phyloP scores from a whole-genome alignment of 1,139 yeast genomes.

The Zygosaccharomyces sapae region DNA sequence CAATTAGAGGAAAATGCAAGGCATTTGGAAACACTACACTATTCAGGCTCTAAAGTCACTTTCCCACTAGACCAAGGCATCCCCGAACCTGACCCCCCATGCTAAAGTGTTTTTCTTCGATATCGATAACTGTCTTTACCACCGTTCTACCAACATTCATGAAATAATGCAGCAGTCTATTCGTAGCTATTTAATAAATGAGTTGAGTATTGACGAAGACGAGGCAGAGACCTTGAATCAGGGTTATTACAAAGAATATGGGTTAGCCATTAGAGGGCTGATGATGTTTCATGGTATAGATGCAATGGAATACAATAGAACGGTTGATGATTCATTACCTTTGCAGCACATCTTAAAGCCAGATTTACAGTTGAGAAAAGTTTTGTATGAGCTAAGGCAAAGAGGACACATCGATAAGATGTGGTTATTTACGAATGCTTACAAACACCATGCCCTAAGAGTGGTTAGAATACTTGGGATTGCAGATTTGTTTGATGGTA shows the following conservation, averaged over 20 bases:
- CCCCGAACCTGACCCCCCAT: constrained; percentile 28
- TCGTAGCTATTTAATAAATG: constrained; percentile 70
- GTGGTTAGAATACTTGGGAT: constrained; percentile 75
- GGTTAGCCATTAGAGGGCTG: constrained; percentile 88
- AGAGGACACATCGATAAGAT: constrained; percentile 49
- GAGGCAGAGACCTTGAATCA: constrained; percentile 73
- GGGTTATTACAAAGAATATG: constrained; percentile 79
- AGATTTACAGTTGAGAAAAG: constrained; percentile 48
- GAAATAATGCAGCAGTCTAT: constrained; percentile 85
- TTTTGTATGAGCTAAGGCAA: constrained; percentile 46
- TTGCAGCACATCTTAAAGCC: constrained; percentile 69
- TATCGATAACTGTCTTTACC: constrained; percentile 86
- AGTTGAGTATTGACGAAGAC: constrained; percentile 56
- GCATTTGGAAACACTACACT: constrained; percentile 34
- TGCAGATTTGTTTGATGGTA: constrained; percentile 88
- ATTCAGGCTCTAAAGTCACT: constrained; percentile 36
- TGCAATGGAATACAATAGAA: constrained; percentile 80
- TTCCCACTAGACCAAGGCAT: constrained; percentile 25
- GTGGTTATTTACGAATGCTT: constrained; percentile 95
- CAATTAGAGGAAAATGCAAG: constrained; percentile 32
- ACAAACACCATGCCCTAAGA: constrained; percentile 78
- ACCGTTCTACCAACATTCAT: constrained; percentile 67
- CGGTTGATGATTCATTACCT: constrained; percentile 90
- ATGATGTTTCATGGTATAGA: constrained; percentile 78
- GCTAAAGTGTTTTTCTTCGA: constrained; percentile 71